These are phyloP conservation scores for Periconia digitata DNA, from an alignment of 2,329 filamentous ascomycete species.

Conservation along the genomic window DNA sequence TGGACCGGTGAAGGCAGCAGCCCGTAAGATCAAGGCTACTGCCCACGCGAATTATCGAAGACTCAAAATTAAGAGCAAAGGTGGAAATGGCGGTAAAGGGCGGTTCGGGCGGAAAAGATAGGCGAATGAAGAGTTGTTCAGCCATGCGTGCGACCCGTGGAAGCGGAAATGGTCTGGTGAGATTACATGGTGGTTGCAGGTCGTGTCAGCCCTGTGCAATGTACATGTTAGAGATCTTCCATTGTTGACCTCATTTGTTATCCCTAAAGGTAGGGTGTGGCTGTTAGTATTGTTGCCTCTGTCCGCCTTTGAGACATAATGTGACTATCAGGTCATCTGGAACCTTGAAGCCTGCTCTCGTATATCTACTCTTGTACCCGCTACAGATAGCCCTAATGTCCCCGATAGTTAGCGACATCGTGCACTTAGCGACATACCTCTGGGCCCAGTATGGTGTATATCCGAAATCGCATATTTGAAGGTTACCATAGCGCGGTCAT, in stretches of 20 bases:
- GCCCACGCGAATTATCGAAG: constrained; percentile 52
- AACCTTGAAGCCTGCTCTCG: constrained; percentile 6
- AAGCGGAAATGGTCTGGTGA: neutral
- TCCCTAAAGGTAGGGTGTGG: neutral
- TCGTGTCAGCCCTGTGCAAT: constrained; percentile 7
- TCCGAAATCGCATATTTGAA: constrained; percentile 40
- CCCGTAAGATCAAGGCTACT: constrained; percentile 48
- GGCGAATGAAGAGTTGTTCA: constrained; percentile 8
- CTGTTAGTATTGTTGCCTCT: constrained; percentile 13
- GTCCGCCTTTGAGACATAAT: constrained; percentile 18
- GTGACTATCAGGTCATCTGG: constrained; percentile 35
- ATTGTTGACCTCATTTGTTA: neutral
- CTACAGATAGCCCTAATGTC: constrained; percentile 4
- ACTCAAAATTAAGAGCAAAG: constrained; percentile 56
- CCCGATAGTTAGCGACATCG: no score
- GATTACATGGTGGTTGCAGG: neutral
- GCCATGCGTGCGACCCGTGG: constrained; percentile 6
- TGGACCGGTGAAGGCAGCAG: constrained; percentile 33
- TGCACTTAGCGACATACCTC: no score
- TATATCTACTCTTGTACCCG: constrained; percentile 12
- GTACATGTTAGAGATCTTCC: neutral
- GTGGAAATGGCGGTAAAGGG: constrained; percentile 43
- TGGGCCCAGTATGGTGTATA: constrained; percentile 26
- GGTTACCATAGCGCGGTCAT: constrained; percentile 21
- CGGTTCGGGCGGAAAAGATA: constrained; percentile 40